Evolutionary conservation across 805 yeast genomes (phyloP).

Genomic region (Candida oleophila): DNA sequence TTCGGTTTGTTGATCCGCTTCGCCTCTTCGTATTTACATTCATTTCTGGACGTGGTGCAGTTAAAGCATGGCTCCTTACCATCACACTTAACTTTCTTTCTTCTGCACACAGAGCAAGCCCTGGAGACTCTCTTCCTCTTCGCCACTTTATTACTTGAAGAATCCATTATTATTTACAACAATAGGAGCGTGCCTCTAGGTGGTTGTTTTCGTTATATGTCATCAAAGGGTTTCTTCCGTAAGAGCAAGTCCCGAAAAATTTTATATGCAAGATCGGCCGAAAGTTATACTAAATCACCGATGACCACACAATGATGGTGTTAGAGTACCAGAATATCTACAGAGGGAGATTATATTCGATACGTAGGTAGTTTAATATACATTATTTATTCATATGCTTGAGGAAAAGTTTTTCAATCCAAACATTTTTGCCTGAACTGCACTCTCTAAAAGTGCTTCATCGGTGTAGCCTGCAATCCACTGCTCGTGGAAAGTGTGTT

Average conservation of each 20-base stretch:
- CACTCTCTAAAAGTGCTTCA: neutral
- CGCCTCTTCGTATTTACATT: constrained; percentile 20
- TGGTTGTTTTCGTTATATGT: too few species aligned
- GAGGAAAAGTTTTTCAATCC: neutral
- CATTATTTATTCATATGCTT: too few species aligned
- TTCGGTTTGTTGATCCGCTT: constrained; percentile 7
- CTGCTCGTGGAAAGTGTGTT: neutral
- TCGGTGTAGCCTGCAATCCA: neutral
- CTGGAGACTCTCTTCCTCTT: constrained; percentile 20
- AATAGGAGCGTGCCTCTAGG: too few species aligned
- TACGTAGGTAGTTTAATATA: too few species aligned
- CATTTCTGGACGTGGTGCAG: constrained; percentile 20
- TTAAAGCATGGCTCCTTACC: constrained; percentile 30
- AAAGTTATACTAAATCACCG: too few species aligned
- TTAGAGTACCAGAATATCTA: too few species aligned
- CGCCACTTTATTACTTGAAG: neutral
- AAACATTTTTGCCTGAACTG: constrained; percentile 2
- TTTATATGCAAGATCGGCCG: too few species aligned
- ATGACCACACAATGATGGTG: too few species aligned
- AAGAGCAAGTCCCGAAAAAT: too few species aligned
- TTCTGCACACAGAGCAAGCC: constrained; percentile 34
- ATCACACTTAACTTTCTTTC: constrained; percentile 33
- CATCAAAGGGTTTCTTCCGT: too few species aligned
- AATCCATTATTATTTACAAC: too few species aligned
- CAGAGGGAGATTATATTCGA: too few species aligned